Percentiles rank a stretch among this genome's conserved stretches.
Conservation (phyloP, 768 basidiomycete species). For the Leccinum fibrillosum region DNA sequence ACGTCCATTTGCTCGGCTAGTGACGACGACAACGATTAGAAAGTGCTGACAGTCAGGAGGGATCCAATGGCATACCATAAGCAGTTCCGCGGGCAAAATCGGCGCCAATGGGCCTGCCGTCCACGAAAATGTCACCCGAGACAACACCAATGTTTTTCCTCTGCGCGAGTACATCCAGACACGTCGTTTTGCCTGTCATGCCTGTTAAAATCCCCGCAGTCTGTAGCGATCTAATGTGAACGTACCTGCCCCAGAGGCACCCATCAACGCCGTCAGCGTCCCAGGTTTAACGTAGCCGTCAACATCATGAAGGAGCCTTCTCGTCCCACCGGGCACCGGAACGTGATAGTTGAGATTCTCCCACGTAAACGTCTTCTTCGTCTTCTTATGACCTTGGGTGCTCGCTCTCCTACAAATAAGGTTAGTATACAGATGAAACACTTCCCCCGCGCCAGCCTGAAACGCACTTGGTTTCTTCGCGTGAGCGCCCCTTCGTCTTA, state of each 20-base stretch:
- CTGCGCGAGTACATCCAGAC: constrained; percentile 69
- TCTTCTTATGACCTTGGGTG: constrained; percentile 6
- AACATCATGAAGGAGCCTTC: constrained; percentile 68
- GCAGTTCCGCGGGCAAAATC: constrained; percentile 70
- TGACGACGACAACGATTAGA: constrained; percentile 21
- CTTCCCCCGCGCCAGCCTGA: background rate
- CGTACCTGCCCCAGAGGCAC: constrained; percentile 72
- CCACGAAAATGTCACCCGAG: constrained; percentile 59
- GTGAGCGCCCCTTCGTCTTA: constrained; percentile 20
- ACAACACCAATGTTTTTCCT: constrained; percentile 70
- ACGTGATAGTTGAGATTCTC: constrained; percentile 74
- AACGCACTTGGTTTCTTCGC: constrained; percentile 16
- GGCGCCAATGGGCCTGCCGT: constrained; percentile 57
- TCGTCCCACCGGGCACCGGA: constrained; percentile 58
- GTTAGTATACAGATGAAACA: constrained; percentile 2
- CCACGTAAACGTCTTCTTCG: constrained; percentile 71
- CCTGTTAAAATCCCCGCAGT: constrained; percentile 1
- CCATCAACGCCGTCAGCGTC: constrained; percentile 87
- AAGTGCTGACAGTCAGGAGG: constrained; percentile 13
- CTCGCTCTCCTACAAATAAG: background rate
- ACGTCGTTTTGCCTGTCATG: constrained; percentile 66
- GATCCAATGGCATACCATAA: constrained; percentile 49
- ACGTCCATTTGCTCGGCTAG: constrained; percentile 81
- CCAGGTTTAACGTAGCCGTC: constrained; percentile 83
- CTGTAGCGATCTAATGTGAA: constrained; percentile 15